Percentiles rank a stretch among this genome's conserved stretches.
Conservation (phyloP, 176 grass and related monocot species). For the Tillandsia leiboldiana region DNA sequence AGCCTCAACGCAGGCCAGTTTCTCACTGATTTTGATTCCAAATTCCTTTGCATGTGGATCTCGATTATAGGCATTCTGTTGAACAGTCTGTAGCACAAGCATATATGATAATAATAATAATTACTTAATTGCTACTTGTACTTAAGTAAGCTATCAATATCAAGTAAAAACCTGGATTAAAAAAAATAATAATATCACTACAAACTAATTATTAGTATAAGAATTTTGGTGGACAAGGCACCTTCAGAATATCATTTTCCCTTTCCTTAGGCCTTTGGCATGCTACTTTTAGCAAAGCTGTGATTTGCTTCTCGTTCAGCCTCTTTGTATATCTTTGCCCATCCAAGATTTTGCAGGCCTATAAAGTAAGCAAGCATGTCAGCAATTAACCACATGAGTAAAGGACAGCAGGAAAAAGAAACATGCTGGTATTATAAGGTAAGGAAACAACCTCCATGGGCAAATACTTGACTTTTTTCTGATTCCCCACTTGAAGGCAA, state of each 20-base stretch:
- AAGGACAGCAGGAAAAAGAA: not conserved
- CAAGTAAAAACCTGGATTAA: not conserved
- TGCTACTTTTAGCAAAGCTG: slow-evolving; percentile 22
- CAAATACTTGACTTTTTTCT: slow-evolving; percentile 49
- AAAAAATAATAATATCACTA: not conserved
- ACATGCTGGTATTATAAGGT: not conserved
- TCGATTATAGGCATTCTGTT: slow-evolving; percentile 29
- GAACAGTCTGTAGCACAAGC: slow-evolving; percentile 27
- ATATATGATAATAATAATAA: not conserved
- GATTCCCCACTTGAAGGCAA: slow-evolving; percentile 55
- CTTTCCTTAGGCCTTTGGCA: slow-evolving; percentile 25
- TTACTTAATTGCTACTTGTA: not conserved
- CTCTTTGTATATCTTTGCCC: slow-evolving; percentile 60
- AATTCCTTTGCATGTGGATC: slow-evolving; percentile 60
- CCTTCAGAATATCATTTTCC: slow-evolving; percentile 27
- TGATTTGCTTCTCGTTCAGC: slow-evolving; percentile 28
- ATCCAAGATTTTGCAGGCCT: slow-evolving; percentile 53
- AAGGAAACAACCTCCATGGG: slow-evolving; percentile 62
- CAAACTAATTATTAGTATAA: not conserved
- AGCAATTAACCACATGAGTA: not conserved
- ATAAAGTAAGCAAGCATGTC: not conserved
- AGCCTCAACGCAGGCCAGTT: slow-evolving; percentile 55
- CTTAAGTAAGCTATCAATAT: not conserved
- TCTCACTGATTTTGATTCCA: slow-evolving; percentile 41
- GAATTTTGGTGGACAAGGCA: slow-evolving; percentile 7